A percentile compares a stretch with the other conserved stretches of the same genome.
Conservation (phyloP, 192 early-diverging fungal species). For the Lunasporangiospora selenospora region DNA sequence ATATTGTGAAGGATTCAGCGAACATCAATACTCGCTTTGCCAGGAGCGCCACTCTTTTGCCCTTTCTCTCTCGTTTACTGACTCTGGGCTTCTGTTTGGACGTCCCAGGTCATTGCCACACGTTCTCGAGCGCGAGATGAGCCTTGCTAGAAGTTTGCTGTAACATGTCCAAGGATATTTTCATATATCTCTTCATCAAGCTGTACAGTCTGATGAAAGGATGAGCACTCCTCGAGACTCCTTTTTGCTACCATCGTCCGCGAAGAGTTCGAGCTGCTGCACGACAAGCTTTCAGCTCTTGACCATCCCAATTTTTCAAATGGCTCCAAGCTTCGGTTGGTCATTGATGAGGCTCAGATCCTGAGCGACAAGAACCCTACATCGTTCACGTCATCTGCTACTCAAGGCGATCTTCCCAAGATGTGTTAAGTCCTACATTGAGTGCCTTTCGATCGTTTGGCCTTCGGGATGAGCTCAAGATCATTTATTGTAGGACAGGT, state of each 20-base stretch:
- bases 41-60: conserved; percentile 2
- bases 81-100: conserved; percentile 8
- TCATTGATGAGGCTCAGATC: conserved; percentile 26
- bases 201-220: neutral
- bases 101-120: conserved; percentile 2
- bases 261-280: conserved; percentile 4
- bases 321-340: conserved; percentile 5
- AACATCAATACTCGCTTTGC: too few species aligned
- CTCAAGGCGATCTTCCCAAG: conserved; percentile 6
- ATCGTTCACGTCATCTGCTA: conserved; percentile 11
- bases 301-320: conserved; percentile 18
- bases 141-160: conserved; percentile 4
- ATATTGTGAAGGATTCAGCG: too few species aligned
- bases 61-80: conserved; percentile 5
- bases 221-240: neutral
- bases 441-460: conserved; percentile 7
- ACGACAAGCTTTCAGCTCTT: conserved; percentile 1
- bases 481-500: conserved; percentile 17
- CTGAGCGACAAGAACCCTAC: conserved; percentile 7
- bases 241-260: neutral
- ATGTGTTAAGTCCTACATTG: conserved; percentile 10
- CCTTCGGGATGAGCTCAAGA: conserved; percentile 6
- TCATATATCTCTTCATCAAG: conserved; percentile 1
- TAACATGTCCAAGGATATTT: conserved; percentile 3
- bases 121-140: conserved; percentile 10